These are phyloP conservation scores for Diaporthe sp. DNA, from an alignment of 2,329 filamentous ascomycete species.

Conservation along the genomic window DNA sequence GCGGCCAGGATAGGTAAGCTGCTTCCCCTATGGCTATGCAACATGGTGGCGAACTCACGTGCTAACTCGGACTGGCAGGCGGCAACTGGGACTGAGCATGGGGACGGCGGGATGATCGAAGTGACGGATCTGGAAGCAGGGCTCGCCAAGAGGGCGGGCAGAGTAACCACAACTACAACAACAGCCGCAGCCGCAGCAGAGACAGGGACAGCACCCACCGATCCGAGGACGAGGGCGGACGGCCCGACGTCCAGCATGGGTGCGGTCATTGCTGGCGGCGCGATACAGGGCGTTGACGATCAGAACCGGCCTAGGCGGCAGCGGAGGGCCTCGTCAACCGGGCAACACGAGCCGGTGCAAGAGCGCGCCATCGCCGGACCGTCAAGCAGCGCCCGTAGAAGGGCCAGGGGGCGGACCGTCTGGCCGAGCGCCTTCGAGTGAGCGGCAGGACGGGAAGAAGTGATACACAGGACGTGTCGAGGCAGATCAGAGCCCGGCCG, in stretches of 20 bases:
- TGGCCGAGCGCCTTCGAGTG: background rate
- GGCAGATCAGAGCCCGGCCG: background rate
- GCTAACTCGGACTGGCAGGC: background rate
- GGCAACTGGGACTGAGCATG: conserved; percentile 18
- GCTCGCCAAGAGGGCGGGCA: background rate
- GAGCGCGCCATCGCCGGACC: background rate
- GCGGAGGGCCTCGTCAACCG: background rate
- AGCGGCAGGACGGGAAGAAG: background rate
- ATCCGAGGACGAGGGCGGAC: conserved; percentile 10
- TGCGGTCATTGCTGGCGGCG: background rate
- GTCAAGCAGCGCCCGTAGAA: background rate
- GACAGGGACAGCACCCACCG: background rate
- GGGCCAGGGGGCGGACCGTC: background rate
- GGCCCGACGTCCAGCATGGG: background rate
- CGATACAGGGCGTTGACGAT: background rate
- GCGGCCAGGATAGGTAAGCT: conserved; percentile 19
- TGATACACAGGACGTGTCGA: background rate
- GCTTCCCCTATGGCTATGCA: background rate
- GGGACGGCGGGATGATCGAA: background rate
- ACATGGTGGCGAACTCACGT: background rate
- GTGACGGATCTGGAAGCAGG: conserved; percentile 17
- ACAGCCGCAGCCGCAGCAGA: background rate
- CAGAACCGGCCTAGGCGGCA: background rate
- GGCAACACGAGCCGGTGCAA: background rate
- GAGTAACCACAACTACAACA: background rate